Evolutionary conservation across 805 yeast genomes (phyloP).

Genomic region (Starmerella scarabaei): DNA sequence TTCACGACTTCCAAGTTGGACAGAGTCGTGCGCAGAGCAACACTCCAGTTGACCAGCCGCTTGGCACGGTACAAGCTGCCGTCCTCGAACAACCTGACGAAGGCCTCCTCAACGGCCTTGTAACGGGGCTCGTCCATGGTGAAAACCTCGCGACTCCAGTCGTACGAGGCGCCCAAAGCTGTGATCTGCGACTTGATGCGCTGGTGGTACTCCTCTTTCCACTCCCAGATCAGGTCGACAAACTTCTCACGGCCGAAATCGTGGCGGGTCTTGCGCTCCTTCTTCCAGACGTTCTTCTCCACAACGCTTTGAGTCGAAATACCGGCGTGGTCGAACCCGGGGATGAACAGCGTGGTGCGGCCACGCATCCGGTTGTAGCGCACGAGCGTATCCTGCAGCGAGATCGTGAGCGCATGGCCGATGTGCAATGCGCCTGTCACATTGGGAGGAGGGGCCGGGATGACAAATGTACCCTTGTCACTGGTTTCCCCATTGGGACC

Average conservation of each 20-base stretch:
- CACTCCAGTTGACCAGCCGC: conserved; percentile 93
- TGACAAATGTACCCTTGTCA: conserved; percentile 73
- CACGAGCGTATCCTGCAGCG: conserved; percentile 86
- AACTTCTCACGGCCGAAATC: conserved; percentile 90
- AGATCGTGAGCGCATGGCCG: conserved; percentile 92
- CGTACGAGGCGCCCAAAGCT: conserved; percentile 90
- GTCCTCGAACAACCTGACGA: conserved; percentile 82
- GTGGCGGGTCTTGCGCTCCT: conserved; percentile 79
- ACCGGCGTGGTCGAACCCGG: conserved; percentile 99
- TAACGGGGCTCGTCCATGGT: conserved; percentile 71
- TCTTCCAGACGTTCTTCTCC: conserved; percentile 87
- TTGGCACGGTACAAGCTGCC: conserved; percentile 90
- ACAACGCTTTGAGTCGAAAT: conserved; percentile 97
- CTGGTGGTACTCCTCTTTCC: conserved; percentile 89
- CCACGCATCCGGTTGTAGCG: conserved; percentile 97
- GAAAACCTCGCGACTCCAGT: conserved; percentile 90
- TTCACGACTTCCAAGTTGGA: conserved; percentile 94
- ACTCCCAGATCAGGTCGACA: conserved; percentile 84
- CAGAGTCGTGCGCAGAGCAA: conserved; percentile 82
- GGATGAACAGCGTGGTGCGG: conserved; percentile 78
- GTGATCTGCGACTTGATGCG: conserved; percentile 75
- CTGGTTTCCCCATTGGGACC: conserved; percentile 58
- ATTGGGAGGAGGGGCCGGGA: conserved; percentile 99
- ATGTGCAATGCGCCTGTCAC: conserved; percentile 98
- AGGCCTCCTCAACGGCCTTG: conserved; percentile 78